Conservation (phyloP, 345 rosid species). For the Durio zibethinus region DNA sequence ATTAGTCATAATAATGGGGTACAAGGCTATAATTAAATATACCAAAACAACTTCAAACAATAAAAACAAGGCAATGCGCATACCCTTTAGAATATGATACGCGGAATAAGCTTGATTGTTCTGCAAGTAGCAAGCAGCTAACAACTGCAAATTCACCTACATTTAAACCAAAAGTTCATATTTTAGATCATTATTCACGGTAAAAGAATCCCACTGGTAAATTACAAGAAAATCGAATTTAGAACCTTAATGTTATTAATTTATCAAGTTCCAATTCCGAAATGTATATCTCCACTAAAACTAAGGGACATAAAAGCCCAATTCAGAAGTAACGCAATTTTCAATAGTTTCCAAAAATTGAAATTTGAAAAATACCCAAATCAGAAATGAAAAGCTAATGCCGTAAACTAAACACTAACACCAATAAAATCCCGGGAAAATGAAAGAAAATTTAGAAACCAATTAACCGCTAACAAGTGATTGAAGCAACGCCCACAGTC, state of each 20-base stretch:
- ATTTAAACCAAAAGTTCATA: neutral
- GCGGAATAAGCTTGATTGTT: constrained; percentile 87
- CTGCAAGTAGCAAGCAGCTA: constrained; percentile 87
- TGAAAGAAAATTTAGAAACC: neutral
- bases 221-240: neutral
- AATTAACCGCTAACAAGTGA: neutral
- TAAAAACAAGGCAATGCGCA: constrained; percentile 3
- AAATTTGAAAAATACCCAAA: neutral
- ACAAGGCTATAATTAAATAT: neutral
- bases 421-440: neutral
- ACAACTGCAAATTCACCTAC: constrained; percentile 79
- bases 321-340: neutral
- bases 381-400: neutral
- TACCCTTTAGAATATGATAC: constrained; percentile 84
- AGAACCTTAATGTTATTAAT: neutral
- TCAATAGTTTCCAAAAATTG: neutral
- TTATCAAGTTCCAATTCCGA: neutral
- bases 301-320: neutral
- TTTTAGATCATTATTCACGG: neutral
- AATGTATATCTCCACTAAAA: neutral
- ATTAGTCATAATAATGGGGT: neutral
- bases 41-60: neutral
- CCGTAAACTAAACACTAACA: constrained; percentile 8
- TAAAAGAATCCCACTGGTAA: neutral
- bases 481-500: constrained; percentile 10